Percentiles rank a stretch among this genome's conserved stretches.
phyloP scores from a whole-genome alignment of 176 grass and related monocot genomes.

The sorghum (Sorghum bicolor) region DNA sequence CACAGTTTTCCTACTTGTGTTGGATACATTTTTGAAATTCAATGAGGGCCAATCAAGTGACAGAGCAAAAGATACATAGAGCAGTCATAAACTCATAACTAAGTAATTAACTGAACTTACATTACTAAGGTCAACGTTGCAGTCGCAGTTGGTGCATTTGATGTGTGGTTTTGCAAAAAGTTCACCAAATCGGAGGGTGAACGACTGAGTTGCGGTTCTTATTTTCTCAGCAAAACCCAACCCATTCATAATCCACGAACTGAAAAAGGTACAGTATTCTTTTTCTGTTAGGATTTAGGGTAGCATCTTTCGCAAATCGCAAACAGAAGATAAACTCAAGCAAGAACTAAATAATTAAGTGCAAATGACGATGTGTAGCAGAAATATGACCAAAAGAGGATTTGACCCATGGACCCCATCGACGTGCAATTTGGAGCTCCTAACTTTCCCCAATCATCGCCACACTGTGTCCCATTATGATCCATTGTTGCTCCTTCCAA shows the following conservation, averaged over 20 bases:
- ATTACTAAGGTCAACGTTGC: conserved; percentile 48
- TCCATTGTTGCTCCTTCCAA: not conserved
- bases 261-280: conserved; percentile 32
- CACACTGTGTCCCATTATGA: not conserved
- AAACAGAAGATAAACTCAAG: not conserved
- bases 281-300: not conserved
- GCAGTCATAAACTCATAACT: not conserved
- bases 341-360: not conserved
- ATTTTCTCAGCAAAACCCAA: conserved; percentile 53
- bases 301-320: not conserved
- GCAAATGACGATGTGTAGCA: not conserved
- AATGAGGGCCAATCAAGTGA: not conserved
- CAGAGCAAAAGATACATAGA: not conserved
- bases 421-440: not conserved
- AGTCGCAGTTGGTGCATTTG: conserved; percentile 65
- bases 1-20: not conserved
- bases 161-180: conserved; percentile 30
- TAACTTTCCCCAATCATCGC: not conserved
- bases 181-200: conserved; percentile 38
- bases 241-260: conserved; percentile 61
- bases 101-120: conserved; percentile 38
- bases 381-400: not conserved
- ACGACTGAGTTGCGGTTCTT: conserved; percentile 29
- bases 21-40: not conserved
- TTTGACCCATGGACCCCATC: not conserved